Conservation (phyloP, 345 rosid species). For the Murraya paniculata region DNA sequence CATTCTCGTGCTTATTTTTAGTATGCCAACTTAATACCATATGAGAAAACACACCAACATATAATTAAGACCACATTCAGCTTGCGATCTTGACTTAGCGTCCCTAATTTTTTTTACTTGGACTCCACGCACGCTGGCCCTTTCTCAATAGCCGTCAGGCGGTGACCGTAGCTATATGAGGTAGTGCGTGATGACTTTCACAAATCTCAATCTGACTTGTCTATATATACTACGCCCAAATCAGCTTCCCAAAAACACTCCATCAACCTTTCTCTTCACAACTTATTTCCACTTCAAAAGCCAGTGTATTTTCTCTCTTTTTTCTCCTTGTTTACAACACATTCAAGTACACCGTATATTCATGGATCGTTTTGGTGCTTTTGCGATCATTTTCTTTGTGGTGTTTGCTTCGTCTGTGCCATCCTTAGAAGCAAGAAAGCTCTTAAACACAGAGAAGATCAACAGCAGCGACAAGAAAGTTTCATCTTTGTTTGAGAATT, state of each 20-base stretch:
- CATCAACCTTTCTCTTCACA: not conserved
- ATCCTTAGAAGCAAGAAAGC: slow-evolving; percentile 46
- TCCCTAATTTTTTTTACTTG: not conserved
- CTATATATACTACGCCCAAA: not conserved
- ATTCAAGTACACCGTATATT: not conserved
- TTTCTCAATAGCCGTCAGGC: slow-evolving; percentile 7
- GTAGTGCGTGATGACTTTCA: too few relatives aligned
- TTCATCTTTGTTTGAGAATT: slow-evolving; percentile 31
- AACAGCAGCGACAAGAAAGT: not conserved
- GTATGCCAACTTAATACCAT: not conserved
- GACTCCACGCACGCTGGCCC: not conserved
- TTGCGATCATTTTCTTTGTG: slow-evolving; percentile 33
- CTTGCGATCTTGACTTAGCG: not conserved
- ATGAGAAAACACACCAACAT: not conserved
- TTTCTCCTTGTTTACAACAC: not conserved
- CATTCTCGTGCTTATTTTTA: slow-evolving; percentile 8
- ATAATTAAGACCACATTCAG: not conserved
- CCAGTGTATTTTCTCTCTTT: not conserved
- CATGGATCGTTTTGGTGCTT: slow-evolving; percentile 45
- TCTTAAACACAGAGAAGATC: slow-evolving; percentile 12
- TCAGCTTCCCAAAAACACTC: not conserved
- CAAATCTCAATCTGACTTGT: not conserved
- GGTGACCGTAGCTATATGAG: not conserved
- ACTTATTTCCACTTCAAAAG: not conserved
- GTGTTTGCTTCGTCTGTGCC: slow-evolving; percentile 29